Base-by-base conservation (phyloP, 192 early-diverging fungal species). In the Umbelopsis sp. region DNA sequence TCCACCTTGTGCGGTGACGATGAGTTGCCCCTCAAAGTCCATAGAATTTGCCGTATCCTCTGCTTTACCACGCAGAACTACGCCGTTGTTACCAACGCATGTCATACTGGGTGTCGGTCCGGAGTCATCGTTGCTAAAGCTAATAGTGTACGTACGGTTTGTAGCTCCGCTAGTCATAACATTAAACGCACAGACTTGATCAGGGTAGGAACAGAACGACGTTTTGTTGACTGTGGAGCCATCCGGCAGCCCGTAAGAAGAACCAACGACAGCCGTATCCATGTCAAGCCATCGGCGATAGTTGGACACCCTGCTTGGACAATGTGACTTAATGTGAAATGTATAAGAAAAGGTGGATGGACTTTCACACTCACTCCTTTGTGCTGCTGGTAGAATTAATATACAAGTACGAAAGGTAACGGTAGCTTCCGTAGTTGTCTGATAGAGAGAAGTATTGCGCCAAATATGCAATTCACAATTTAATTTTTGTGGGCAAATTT, bases 141-240 rank as follows among this genome's bases (percentile, higher is more conserved):
- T 32, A 11, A 62, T 31, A 2, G 56, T 62, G 4, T 36, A 62
- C 8, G 16, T 20, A 3, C 11, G 29, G 26, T 5, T 17, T 2
- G 29, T 0, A 17, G 24, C 17, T 14, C 29, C 26, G 1, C 16
- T 62, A 1, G 31, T 62, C 20, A 12, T 10, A 5, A 32, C 12
- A 26, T 62, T 29, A 26, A 62, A 62, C 0, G 77, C 44, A 49
- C 79, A 80, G 8, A 74, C 72, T 14, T 59, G 45, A 20, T 80
- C 79, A 2, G 72, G 72, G 50, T 53, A 76, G 14, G 75, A 77
- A 47, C 79, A 80, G 70, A 77, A 77, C 3, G 56, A 22, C 2
- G 56, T 62, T 62, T 62, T 62, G 26, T 62, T 29, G 14, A 62
- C 32, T 4, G 56, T 20, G 5, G 56, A 62, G 10, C 56, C 56